These are phyloP conservation scores for Berkeleyomyces basicola DNA, from an alignment of 2,329 filamentous ascomycete species.

Conservation along the genomic window DNA sequence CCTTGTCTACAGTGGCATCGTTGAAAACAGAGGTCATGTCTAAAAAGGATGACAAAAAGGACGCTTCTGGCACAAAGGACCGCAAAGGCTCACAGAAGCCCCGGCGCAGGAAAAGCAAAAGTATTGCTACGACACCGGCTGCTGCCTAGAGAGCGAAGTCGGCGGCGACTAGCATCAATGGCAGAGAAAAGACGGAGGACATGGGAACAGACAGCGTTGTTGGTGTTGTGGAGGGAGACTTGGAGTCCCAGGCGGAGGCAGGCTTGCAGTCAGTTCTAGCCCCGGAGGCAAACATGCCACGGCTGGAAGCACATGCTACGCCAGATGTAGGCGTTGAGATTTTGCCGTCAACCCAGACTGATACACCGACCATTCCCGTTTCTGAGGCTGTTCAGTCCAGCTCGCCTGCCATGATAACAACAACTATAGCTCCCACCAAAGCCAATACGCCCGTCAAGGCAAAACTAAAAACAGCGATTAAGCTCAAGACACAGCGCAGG, in stretches of 20 bases:
- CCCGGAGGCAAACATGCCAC: neutral
- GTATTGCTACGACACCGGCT: conserved; percentile 6
- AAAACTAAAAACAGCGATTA: neutral
- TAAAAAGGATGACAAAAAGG: neutral
- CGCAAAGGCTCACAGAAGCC: conserved; percentile 23
- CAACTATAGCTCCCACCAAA: neutral
- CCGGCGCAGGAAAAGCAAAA: conserved; percentile 26
- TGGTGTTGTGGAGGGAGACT: neutral
- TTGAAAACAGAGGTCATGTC: neutral
- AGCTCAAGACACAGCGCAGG: neutral
- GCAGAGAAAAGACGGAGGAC: neutral
- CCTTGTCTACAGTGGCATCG: neutral
- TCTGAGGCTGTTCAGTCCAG: neutral
- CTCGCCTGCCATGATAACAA: neutral
- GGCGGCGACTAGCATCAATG: neutral
- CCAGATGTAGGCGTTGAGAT: neutral
- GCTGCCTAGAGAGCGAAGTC: conserved; percentile 5
- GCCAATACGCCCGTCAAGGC: neutral
- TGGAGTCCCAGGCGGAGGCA: neutral
- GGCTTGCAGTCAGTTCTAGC: neutral
- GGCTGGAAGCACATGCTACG: neutral
- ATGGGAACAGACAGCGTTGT: neutral
- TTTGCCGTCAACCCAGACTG: neutral
- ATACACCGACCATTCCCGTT: neutral
- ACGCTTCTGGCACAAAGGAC: neutral